Conservation (phyloP, 1,284 basidiomycete genomes). For the Ustilago nuda region DNA sequence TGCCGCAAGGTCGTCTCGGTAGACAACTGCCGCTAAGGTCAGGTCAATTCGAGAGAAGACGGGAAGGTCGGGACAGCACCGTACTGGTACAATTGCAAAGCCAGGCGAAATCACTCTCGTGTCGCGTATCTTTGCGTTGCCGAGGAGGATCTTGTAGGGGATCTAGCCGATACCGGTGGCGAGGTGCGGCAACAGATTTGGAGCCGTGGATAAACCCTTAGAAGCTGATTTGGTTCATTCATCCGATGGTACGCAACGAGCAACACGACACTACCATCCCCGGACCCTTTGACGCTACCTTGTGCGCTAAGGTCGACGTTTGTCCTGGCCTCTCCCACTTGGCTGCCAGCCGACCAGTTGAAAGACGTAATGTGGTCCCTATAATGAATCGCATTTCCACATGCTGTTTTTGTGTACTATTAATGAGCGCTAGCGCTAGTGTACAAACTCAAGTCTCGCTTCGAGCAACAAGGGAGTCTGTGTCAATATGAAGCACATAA, state of each 20-base stretch:
- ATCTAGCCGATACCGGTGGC: not conserved
- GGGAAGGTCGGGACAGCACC: not conserved
- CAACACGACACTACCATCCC: not conserved
- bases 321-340: not conserved
- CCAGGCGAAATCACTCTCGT: conserved; percentile 1
- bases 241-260: not conserved
- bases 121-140: not conserved
- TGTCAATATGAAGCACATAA: not conserved
- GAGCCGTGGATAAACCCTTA: not conserved
- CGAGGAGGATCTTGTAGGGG: not conserved
- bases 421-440: conserved; percentile 1
- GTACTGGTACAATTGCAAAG: not conserved
- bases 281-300: not conserved
- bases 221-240: not conserved
- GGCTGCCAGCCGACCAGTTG: not conserved
- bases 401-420: not conserved
- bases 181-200: not conserved
- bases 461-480: not conserved
- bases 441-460: conserved; percentile 2
- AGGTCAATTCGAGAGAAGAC: not conserved
- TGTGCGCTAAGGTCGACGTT: not conserved
- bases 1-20: not conserved
- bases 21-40: not conserved
- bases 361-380: not conserved
- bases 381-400: not conserved